Evolutionary conservation across 2,329 filamentous ascomycete genomes (phyloP), one percentile per base, ranked within the genome.

Genomic region (Chlorencoelia australis): DNA sequence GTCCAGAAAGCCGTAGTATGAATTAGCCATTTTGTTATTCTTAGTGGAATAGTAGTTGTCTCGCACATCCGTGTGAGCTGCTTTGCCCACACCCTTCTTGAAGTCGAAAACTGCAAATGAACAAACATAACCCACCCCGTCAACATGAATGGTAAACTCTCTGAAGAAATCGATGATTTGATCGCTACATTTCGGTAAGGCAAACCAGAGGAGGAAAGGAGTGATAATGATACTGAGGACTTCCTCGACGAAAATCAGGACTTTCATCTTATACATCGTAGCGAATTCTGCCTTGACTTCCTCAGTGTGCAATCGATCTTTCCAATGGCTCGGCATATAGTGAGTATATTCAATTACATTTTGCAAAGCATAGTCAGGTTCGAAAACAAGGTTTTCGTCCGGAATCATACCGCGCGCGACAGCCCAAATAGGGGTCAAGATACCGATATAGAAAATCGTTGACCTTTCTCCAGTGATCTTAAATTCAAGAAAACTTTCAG

Each of bases 91-190:
- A 16, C 79, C 82, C 57, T 87, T 89, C 59, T 94, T 88, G 63
- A 96, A 96, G 45, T 95, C 85, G 52, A 98, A 98, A 22, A 94
- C 86, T 3, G 91, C 91, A 62, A 95, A 96, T 1, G 89, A 95
- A 60, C 91, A 98, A 8, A 96, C 86, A 47, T 95, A 89, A 15
- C 91, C 91, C 22, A 98, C 71, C 0, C 91, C 91, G 54, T 98
- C 91, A 11, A 98, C 89, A 50, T 98, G 88, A 15, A 98, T 79
- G 0, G 91, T 96, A 50, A 96, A 95, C 56, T 98, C 91, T 25
- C 91, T 79, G 66, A 98, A 96, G 61, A 98, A 98, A 61, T 98
- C 91, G 40, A 96, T 80, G 45, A 98, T 81, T 41, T 88, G 84
- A 48, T 96, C 89, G 56, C 83, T 89, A 58, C 84, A 93, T 49